Evolutionary conservation across 2,329 filamentous ascomycete species (phyloP), one percentile per base, ranked within the genome.

Genomic region (Paraphoma chrysanthemicola): DNA sequence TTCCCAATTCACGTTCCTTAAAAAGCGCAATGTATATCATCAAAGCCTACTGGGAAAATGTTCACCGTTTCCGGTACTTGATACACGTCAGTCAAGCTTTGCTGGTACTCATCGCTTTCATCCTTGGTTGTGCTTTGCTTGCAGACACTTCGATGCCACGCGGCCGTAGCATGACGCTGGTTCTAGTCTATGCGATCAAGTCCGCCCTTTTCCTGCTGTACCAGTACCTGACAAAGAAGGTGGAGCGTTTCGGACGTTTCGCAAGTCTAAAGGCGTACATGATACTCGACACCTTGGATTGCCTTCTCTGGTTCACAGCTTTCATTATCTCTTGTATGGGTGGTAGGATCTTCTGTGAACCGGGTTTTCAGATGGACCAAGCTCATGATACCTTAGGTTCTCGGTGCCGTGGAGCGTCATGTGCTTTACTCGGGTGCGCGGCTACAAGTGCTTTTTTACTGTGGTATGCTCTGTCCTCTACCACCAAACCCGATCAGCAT

Each of bases 141-240:
- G 56, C 53, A 9, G 44, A 56, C 28, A 44, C 31, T 12, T 51
- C 53, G 7, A 59, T 56, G 53, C 53, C 42, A n/a, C 57, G 52
- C 30, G 46, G 44, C 9, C 48, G 48, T 14, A 50, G 43, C 16
- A 55, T 52, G n/a, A 53, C 46, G 4, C 48, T 59, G 6, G 18
- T 59, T 12, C 53, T 59, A 6, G 53, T 59, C n/a, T 59, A 56
- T 43, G 45, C 58, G 2, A 54, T 58, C 43, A 80, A 80, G 63
- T 77, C 75, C 0, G 60, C 79, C n/a, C 47, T 77, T 45, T 69
- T 81, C 57, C 70, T 81, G 55, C 45, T 59, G 8, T 81, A 81
- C 54, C 73, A 80, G 46, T 59, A 80, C 52, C 59, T 79, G 3
- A 76, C 74, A 36, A 71, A 75, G 30, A 75, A 79, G 56, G 57